These are phyloP conservation scores for Wickerhamiella musiphila DNA, from an alignment of 805 yeast genomes.

Conservation along the genomic window DNA sequence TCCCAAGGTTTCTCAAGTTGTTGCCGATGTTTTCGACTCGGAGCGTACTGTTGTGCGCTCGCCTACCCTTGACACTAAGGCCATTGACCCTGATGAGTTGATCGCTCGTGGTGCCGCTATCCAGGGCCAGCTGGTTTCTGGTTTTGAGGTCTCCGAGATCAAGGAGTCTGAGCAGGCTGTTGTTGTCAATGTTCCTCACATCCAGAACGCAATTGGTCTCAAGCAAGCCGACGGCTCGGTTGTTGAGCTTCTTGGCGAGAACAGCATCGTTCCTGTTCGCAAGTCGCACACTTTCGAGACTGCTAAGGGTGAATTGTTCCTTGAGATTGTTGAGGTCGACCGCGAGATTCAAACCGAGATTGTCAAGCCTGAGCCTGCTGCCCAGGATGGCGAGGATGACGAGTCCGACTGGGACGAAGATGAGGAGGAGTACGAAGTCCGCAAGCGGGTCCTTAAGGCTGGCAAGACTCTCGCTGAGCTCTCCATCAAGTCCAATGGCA, in stretches of 20 bases:
- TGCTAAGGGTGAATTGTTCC: conserved; percentile 42
- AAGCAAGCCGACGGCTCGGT: conserved; percentile 54
- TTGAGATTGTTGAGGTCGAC: conserved; percentile 51
- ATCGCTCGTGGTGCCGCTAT: conserved; percentile 89
- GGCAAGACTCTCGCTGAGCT: conserved; percentile 64
- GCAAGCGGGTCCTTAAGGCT: conserved; percentile 56
- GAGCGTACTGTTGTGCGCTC: conserved; percentile 40
- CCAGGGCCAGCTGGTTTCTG: conserved; percentile 73
- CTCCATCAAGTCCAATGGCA: conserved; percentile 51
- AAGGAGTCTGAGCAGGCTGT: conserved; percentile 70
- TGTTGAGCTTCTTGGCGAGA: conserved; percentile 54
- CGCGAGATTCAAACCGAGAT: conserved; percentile 74
- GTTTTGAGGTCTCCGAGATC: conserved; percentile 70
- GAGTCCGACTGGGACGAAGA: conserved; percentile 33
- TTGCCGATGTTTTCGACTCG: conserved; percentile 67
- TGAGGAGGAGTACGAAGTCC: conserved; percentile 80
- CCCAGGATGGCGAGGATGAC: conserved; percentile 37
- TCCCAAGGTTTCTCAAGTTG: conserved; percentile 71
- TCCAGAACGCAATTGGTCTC: conserved; percentile 65
- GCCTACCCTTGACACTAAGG: conserved; percentile 58
- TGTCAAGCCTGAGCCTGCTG: conserved; percentile 50
- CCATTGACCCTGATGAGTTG: conserved; percentile 75
- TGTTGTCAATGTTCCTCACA: conserved; percentile 76
- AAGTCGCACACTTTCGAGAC: conserved; percentile 47
- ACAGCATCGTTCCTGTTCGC: conserved; percentile 84